Conservation (phyloP, 768 basidiomycete genomes). For the Auriculariales sp. region DNA sequence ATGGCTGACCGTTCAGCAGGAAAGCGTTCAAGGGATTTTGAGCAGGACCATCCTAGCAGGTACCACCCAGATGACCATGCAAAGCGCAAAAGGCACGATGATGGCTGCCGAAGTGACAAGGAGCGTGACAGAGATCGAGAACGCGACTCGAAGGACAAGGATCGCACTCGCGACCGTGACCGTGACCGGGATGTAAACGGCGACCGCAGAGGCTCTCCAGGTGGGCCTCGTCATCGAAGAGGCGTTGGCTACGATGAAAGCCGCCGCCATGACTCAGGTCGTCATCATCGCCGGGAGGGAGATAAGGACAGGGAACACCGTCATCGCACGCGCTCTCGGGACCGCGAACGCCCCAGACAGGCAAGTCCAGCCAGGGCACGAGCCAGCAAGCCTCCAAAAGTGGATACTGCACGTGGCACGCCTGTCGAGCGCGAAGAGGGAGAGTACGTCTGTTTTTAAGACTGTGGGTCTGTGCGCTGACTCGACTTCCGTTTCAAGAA, state of each 20-base stretch:
- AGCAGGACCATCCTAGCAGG: conserved; percentile 24
- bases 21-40: conserved; percentile 61
- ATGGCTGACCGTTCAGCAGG: conserved; percentile 80
- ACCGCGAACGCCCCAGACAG: conserved; percentile 10
- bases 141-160: conserved; percentile 18
- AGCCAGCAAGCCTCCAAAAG: conserved; percentile 10
- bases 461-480: conserved; percentile 5
- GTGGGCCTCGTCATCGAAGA: conserved; percentile 1
- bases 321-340: conserved; percentile 16
- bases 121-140: conserved; percentile 12
- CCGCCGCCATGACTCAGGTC: conserved; percentile 23
- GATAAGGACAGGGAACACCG: conserved; percentile 18
- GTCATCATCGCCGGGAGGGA: conserved; percentile 14
- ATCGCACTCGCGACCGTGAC: conserved; percentile 11
- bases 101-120: background rate
- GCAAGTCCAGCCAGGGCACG: conserved; percentile 18
- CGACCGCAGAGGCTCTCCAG: conserved; percentile 6
- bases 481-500: conserved; percentile 26
- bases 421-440: conserved; percentile 64
- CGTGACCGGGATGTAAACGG: conserved; percentile 9
- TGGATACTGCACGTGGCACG: conserved; percentile 5
- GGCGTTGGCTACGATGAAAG: conserved; percentile 15
- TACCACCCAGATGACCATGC: too few species aligned
- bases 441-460: conserved; percentile 60
- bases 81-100: conserved; percentile 14